phyloP scores from a whole-genome alignment of 805 yeast genomes.

The Nakazawaea wyomingensis region DNA sequence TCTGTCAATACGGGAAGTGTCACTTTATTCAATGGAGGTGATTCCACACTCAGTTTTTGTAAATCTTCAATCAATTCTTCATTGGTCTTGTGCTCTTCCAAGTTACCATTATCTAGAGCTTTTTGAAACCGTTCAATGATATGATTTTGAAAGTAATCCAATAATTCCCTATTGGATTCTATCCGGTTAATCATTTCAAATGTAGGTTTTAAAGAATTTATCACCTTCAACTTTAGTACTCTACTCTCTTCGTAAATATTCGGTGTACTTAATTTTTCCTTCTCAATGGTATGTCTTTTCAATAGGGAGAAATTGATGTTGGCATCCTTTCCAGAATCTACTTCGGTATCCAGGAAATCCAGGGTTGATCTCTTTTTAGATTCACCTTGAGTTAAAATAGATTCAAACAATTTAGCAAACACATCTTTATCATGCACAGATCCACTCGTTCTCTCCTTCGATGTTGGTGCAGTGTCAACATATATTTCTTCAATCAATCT shows the following conservation, averaged over 20 bases:
- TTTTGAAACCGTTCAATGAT: constrained; percentile 1
- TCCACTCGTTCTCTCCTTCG: neutral
- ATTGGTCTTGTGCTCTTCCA: neutral
- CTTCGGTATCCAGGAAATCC: neutral
- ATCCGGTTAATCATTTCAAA: neutral
- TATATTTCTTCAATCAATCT: constrained; percentile 5
- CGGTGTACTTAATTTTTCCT: neutral
- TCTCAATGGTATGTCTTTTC: neutral
- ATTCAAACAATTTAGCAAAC: constrained; percentile 5
- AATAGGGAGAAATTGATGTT: constrained; percentile 6
- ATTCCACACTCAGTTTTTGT: neutral
- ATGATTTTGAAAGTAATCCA: constrained; percentile 1
- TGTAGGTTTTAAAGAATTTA: constrained; percentile 3
- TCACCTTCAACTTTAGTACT: constrained; percentile 3
- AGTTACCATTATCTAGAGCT: neutral
- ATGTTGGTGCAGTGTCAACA: neutral
- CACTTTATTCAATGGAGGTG: constrained; percentile 5
- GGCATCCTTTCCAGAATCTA: neutral
- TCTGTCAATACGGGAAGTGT: constrained; percentile 10
- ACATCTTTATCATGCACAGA: constrained; percentile 8
- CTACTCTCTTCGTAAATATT: constrained; percentile 5
- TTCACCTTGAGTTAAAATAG: neutral
- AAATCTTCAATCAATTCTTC: constrained; percentile 1
- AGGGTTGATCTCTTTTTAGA: neutral
- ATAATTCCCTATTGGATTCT: neutral